These are phyloP conservation scores for Thielaviopsis ethacetica DNA, from an alignment of 2,329 filamentous ascomycete species.

Conservation along the genomic window DNA sequence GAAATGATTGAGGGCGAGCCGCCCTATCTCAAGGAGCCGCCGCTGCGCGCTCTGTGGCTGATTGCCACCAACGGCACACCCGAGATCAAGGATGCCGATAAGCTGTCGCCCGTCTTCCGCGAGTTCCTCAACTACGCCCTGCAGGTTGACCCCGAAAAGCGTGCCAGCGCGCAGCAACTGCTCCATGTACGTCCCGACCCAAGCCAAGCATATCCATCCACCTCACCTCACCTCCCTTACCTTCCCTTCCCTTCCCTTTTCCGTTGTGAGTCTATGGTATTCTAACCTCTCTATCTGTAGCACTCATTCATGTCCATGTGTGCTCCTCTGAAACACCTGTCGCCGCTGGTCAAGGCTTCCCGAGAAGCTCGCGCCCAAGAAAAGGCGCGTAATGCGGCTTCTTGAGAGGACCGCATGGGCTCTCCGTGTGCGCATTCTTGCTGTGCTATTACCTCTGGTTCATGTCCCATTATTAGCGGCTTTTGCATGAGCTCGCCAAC, in stretches of 20 bases:
- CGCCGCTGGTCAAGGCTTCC: conserved; percentile 74
- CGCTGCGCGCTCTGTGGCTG: conserved; percentile 78
- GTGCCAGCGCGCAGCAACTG: conserved; percentile 85
- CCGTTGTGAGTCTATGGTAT: not conserved
- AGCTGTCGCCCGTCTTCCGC: conserved; percentile 63
- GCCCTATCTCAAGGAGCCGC: conserved; percentile 89
- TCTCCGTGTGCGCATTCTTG: not conserved
- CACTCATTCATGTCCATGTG: conserved; percentile 69
- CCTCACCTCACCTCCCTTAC: not conserved
- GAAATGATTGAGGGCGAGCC: conserved; percentile 99
- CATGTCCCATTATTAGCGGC: not conserved
- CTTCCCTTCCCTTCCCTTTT: not conserved
- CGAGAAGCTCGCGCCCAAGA: conserved; percentile 75
- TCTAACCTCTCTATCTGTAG: conserved; percentile 24
- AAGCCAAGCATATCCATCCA: conserved; percentile 18
- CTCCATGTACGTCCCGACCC: conserved; percentile 54
- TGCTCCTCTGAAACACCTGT: conserved; percentile 58
- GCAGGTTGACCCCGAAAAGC: conserved; percentile 93
- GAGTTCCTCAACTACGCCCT: conserved; percentile 88
- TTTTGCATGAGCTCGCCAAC: not conserved
- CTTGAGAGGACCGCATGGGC: not conserved
- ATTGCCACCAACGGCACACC: conserved; percentile 96
- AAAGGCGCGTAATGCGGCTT: conserved; percentile 47
- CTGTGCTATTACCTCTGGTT: not conserved
- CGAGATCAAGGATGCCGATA: conserved; percentile 81